These are phyloP conservation scores for Leccinum subtestaceum DNA, from an alignment of 768 basidiomycete genomes.

Conservation along the genomic window DNA sequence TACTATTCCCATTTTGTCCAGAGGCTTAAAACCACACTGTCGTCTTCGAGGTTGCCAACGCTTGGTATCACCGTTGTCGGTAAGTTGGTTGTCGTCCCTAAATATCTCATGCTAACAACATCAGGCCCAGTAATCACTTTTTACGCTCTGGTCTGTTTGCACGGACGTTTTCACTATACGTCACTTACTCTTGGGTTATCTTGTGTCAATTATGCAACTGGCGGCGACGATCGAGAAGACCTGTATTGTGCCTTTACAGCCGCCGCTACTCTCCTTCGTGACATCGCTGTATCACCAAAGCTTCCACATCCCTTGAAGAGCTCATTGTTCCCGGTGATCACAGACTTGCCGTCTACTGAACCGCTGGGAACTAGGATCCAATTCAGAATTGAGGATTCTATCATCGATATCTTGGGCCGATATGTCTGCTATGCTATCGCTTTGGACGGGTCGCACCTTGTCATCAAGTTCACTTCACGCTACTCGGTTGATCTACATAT, in stretches of 20 bases:
- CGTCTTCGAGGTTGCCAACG: background rate
- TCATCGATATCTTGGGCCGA: background rate
- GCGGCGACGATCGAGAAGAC: background rate
- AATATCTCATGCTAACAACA: background rate
- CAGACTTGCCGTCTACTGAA: background rate
- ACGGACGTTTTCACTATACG: background rate
- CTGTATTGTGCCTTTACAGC: background rate
- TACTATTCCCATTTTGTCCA: background rate
- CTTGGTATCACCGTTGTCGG: background rate
- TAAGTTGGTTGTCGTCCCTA: background rate
- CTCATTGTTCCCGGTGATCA: no score
- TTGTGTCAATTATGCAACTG: background rate
- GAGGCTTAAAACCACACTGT: background rate
- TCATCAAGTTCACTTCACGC: no score
- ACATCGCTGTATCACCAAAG: background rate
- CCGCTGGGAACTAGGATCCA: background rate
- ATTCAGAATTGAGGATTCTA: background rate
- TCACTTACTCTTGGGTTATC: background rate
- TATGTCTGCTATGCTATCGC: background rate
- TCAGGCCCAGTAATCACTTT: background rate
- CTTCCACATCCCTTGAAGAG: background rate
- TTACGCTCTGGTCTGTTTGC: background rate
- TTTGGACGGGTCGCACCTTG: background rate
- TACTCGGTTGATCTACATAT: no score
- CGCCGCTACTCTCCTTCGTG: background rate